These are phyloP conservation scores for Phytophthora boehmeriae DNA, from an alignment of 352 stramenopile species.

Conservation along the genomic window DNA sequence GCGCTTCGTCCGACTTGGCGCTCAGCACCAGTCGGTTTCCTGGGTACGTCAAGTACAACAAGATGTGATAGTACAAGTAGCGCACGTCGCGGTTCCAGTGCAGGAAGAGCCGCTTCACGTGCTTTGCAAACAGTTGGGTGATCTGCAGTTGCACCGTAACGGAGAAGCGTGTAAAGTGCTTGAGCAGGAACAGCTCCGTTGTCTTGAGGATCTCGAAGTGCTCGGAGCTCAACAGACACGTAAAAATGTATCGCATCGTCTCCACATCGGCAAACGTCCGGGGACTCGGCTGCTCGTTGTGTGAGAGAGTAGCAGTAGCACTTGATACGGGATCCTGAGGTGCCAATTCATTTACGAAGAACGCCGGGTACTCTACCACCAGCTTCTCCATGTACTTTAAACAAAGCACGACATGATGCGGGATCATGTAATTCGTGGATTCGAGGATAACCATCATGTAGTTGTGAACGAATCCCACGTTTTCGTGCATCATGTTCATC, in stretches of 20 bases:
- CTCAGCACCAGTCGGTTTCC: conserved; percentile 78
- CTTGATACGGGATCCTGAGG: conserved; percentile 18
- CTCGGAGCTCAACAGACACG: conserved; percentile 65
- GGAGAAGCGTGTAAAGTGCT: conserved; percentile 62
- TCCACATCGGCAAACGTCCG: conserved; percentile 36
- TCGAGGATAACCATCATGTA: conserved; percentile 65
- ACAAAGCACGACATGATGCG: conserved; percentile 74
- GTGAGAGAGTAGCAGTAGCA: conserved; percentile 19
- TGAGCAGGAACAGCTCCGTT: conserved; percentile 71
- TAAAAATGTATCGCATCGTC: conserved; percentile 58
- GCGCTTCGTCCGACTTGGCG: conserved; percentile 70
- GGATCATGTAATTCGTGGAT: conserved; percentile 70
- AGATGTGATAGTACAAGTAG: conserved; percentile 82
- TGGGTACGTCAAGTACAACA: conserved; percentile 82
- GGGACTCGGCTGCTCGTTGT: conserved; percentile 19
- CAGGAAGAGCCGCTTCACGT: conserved; percentile 73
- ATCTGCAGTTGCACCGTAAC: conserved; percentile 61
- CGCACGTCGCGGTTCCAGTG: conserved; percentile 88
- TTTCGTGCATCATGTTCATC: conserved; percentile 58
- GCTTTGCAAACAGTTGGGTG: conserved; percentile 46
- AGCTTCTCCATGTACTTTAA: conserved; percentile 71
- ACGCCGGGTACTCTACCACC: conserved; percentile 59
- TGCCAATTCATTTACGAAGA: conserved; percentile 50
- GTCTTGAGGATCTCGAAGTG: conserved; percentile 78
- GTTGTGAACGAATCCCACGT: conserved; percentile 55